A percentile compares a stretch with the other conserved stretches of the same genome.
Conservation (phyloP, 257 asterid species). For the Ehretia macrophylla region DNA sequence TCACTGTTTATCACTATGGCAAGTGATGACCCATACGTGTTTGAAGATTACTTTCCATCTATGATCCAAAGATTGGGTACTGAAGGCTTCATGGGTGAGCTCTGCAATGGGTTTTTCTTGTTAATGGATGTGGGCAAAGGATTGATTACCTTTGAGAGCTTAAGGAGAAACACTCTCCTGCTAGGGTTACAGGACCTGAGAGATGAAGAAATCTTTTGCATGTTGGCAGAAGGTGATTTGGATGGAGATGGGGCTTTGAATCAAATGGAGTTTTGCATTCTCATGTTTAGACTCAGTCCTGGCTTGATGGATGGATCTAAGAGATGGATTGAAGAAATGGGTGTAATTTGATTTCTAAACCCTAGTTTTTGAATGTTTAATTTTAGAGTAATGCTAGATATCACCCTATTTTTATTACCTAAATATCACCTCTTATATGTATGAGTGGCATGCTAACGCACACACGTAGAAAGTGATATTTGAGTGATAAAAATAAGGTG, state of each 20-base stretch:
- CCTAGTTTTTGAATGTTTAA: too few species aligned
- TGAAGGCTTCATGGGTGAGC: conserved; percentile 35
- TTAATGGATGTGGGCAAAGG: conserved; percentile 34
- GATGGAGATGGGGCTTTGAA: conserved; percentile 44
- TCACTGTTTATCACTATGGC: conserved; percentile 4
- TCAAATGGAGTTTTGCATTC: conserved; percentile 39
- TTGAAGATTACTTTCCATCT: conserved; percentile 33
- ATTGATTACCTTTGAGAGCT: conserved; percentile 35
- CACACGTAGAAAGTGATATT: too few species aligned
- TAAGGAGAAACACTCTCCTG: conserved; percentile 26
- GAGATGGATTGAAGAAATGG: conserved; percentile 3
- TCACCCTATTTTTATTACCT: too few species aligned
- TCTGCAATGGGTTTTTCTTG: conserved; percentile 29
- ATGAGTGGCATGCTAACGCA: too few species aligned
- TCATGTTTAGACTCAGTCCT: conserved; percentile 40
- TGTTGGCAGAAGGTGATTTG: conserved; percentile 38
- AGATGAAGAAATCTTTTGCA: conserved; percentile 32
- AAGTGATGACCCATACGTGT: conserved; percentile 16
- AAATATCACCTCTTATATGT: too few species aligned
- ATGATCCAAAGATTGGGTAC: conserved; percentile 29
- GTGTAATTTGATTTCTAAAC: not conserved
- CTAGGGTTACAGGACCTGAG: conserved; percentile 31
- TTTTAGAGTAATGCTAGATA: too few species aligned
- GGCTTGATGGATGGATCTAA: conserved; percentile 23
- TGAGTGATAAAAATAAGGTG: too few species aligned